Conservation (phyloP, 2,329 filamentous ascomycete genomes). For the Ophioceras dolichostomum region DNA sequence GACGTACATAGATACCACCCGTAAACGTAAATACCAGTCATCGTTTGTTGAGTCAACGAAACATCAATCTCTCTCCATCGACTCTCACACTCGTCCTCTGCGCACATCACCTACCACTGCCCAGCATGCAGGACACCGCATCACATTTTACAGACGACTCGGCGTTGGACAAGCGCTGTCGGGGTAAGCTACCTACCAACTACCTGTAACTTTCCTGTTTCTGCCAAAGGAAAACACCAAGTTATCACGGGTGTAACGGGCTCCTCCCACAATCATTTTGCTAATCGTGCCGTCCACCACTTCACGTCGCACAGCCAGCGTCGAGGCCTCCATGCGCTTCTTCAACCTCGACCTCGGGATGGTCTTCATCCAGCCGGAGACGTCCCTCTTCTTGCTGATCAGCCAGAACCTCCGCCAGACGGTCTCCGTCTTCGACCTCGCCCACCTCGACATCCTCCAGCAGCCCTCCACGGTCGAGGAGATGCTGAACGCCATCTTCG, state of each 20-base stretch:
- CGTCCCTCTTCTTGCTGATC: conserved; percentile 14
- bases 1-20: too few species aligned
- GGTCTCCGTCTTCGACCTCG: conserved; percentile 11
- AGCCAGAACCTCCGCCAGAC: conserved; percentile 11
- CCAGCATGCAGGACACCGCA: not conserved
- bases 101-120: not conserved
- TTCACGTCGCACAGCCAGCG: conserved; percentile 11
- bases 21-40: too few species aligned
- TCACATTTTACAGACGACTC: not conserved
- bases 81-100: too few species aligned
- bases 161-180: not conserved
- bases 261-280: too few species aligned
- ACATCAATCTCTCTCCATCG: too few species aligned
- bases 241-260: too few species aligned
- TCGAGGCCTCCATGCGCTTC: conserved; percentile 14
- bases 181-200: conserved; percentile 3
- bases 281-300: too few species aligned
- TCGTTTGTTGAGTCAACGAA: too few species aligned
- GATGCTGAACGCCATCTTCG: conserved; percentile 20
- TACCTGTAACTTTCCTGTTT: not conserved
- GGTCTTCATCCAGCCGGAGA: conserved; percentile 14
- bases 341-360: conserved; percentile 15
- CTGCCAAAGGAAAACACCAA: too few species aligned
- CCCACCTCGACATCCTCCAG: conserved; percentile 9
- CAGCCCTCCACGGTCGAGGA: conserved; percentile 9